phyloP scores from a whole-genome alignment of 2,329 filamentous ascomycete genomes.

The Amesomyces nigricolor region DNA sequence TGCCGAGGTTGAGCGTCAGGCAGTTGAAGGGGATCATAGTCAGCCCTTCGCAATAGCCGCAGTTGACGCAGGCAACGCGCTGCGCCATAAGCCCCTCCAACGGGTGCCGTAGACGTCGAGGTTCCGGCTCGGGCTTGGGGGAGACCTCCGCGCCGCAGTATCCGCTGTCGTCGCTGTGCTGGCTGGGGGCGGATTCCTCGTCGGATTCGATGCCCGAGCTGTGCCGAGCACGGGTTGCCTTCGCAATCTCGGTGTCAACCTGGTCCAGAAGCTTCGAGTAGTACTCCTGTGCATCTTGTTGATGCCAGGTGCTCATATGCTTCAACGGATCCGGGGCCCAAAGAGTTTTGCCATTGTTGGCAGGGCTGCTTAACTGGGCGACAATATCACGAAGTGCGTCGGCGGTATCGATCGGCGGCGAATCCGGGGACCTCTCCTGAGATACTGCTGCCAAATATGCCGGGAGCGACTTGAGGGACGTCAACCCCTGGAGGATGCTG shows the following conservation, averaged over 20 bases:
- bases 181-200: constrained; percentile 40
- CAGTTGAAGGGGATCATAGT: constrained; percentile 93
- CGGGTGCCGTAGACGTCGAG: constrained; percentile 58
- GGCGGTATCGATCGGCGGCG: constrained; percentile 31
- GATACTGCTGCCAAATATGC: constrained; percentile 54
- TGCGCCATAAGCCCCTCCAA: constrained; percentile 85
- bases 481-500: constrained; percentile 80
- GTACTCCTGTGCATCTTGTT: constrained; percentile 97
- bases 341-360: constrained; percentile 68
- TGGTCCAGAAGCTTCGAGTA: constrained; percentile 85
- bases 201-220: constrained; percentile 37
- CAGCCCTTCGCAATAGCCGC: constrained; percentile 80
- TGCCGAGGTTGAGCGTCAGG: constrained; percentile 75
- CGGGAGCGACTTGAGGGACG: constrained; percentile 66
- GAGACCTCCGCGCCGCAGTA: constrained; percentile 44
- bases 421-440: constrained; percentile 26
- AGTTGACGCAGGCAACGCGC: constrained; percentile 78
- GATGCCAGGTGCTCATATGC: constrained; percentile 90
- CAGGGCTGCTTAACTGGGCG: constrained; percentile 59
- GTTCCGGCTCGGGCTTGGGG: constrained; percentile 34
- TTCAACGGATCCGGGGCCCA: constrained; percentile 81
- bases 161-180: constrained; percentile 52
- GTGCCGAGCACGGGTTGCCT: constrained; percentile 36
- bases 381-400: constrained; percentile 60
- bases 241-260: constrained; percentile 69